Evolutionary conservation across 116 monocot genomes (phyloP).

Genomic region (Thalassia testudinum): DNA sequence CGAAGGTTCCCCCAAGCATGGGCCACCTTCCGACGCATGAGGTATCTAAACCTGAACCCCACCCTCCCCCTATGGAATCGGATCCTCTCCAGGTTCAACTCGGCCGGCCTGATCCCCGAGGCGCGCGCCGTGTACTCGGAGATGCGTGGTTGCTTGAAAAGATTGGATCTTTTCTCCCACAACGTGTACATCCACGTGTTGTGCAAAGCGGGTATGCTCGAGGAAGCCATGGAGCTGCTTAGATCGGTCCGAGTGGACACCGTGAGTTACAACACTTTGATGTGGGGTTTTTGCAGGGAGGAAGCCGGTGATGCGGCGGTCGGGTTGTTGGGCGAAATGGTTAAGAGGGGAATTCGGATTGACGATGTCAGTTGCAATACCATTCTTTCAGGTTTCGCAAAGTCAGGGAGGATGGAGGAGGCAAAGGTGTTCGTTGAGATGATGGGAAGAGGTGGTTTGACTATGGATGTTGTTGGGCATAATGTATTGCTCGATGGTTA

Average conservation of each 20-base stretch:
- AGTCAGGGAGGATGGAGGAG: conserved; percentile 24
- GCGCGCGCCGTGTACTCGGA: conserved; percentile 45
- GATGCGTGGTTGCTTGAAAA: conserved; percentile 18
- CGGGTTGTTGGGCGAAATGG: conserved; percentile 59
- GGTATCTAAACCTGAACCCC: conserved; percentile 37
- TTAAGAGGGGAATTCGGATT: conserved; percentile 47
- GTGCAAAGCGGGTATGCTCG: conserved; percentile 52
- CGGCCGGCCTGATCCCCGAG: conserved; percentile 46
- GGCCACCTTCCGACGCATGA: conserved; percentile 32
- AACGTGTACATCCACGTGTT: conserved; percentile 52
- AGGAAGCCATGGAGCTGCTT: conserved; percentile 29
- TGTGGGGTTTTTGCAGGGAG: conserved; percentile 51
- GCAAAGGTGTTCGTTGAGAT: conserved; percentile 33
- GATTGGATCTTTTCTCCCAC: conserved; percentile 33
- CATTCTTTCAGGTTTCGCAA: conserved; percentile 38
- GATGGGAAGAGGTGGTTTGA: conserved; percentile 29
- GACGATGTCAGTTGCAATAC: conserved; percentile 49
- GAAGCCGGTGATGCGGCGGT: conserved; percentile 26
- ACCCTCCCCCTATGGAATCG: conserved; percentile 35
- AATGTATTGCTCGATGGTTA: conserved; percentile 52
- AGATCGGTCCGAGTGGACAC: conserved; percentile 20
- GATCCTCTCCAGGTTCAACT: conserved; percentile 47
- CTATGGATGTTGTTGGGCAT: conserved; percentile 43
- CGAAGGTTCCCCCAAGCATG: conserved; percentile 31
- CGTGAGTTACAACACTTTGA: conserved; percentile 51